Evolutionary conservation across 345 rosid species (phyloP).

Genomic region (Nasturtium officinale): DNA sequence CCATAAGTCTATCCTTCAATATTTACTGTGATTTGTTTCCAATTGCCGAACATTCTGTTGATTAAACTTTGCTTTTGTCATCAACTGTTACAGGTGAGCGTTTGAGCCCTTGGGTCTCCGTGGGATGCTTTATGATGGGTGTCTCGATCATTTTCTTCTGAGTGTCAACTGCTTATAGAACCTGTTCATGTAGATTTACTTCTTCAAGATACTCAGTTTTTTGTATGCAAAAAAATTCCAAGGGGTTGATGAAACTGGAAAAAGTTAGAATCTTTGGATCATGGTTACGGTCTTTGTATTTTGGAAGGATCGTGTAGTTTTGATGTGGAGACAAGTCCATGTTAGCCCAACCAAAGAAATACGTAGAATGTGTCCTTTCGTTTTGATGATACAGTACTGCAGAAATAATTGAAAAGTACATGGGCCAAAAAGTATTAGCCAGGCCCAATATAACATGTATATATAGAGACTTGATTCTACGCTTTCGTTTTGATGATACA

Average conservation of each 20-base stretch:
- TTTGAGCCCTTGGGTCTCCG: constrained; percentile 92
- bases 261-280: neutral
- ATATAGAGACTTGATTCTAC: no score
- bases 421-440: neutral
- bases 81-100: constrained; percentile 69
- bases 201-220: constrained; percentile 23
- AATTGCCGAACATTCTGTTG: neutral
- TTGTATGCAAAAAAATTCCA: constrained; percentile 19
- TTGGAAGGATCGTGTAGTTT: neutral
- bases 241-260: neutral
- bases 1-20: neutral
- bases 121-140: constrained; percentile 91
- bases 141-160: constrained; percentile 83
- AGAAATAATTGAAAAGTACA: neutral
- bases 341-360: no score
- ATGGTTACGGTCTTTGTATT: neutral
- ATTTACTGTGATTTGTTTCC: neutral
- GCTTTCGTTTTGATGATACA: no score
- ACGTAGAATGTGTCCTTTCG: no score
- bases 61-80: constrained; percentile 13
- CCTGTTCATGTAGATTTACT: constrained; percentile 24
- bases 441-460: constrained; percentile 21
- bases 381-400: no score
- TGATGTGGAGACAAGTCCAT: neutral
- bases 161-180: constrained; percentile 25